Base-by-base conservation (phyloP, 805 yeast species). In the Citeromyces nyonsensis region DNA sequence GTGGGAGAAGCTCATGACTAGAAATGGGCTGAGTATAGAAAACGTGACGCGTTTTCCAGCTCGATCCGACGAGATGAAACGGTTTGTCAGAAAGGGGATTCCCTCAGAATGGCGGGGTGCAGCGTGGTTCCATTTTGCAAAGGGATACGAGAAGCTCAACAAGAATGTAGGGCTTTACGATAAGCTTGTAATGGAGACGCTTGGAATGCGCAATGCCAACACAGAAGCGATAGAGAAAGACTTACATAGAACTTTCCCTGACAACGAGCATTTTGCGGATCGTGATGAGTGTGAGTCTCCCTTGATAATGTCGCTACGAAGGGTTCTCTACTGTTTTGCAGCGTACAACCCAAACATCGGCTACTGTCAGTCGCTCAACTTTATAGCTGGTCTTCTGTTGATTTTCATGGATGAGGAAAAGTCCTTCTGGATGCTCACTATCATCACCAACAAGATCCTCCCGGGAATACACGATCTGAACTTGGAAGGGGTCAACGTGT, bases 81-180 rank as follows among this genome's bases (percentile, higher is more conserved):
- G 93, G 36, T 76, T 82, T 44, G 71, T 91, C 9, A 66, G 96
- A 35, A 81, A 81, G 49, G 98, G 98, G 9, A 76, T 88, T 8
- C 97, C 98, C 0, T 86, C 95, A 0, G 95, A 84, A 48, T 88
- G 95, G 96, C 61, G 98, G 41, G 98, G 98, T 1, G 69, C 71
- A 41, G 95, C 96, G 1, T 88, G 98, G 98, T 88, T 91, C 64
- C 77, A 73, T 59, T 88, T 82, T 52, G 94, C 94, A 6, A 74
- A 75, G 15, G 98, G 97, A 3, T 39, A 43, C 27, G 54, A 56
- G n/a, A 66, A 65, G 41, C 53, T 84, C 35, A 72, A 67, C 41
- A 70, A 72, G 26, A 73, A 86, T 47, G 58, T 57, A 10, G 95
- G 94, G 1, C 65, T 81, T 2, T 91, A 86, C 50, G 81, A 73